A percentile compares a stretch with the other conserved stretches of the same genome.
Evolutionary conservation across 2,329 filamentous ascomycete genomes (phyloP).

Genomic region (Xylaria sp.): DNA sequence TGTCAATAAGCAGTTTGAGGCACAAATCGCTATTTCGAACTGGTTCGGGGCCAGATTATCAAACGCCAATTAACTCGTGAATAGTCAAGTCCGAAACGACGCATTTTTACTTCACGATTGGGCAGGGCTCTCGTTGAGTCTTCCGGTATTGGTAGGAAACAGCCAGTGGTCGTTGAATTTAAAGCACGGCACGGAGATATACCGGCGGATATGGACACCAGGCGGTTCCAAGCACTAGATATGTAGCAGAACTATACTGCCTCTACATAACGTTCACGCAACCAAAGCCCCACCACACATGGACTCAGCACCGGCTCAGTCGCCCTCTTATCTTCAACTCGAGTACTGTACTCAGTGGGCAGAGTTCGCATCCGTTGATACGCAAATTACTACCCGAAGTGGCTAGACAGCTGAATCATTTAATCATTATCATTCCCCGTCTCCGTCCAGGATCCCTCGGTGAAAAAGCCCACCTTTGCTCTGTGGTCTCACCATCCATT

Average conservation of each 20-base stretch:
- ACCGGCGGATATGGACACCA: not conserved
- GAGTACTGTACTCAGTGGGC: not conserved
- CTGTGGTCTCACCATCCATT: conserved; percentile 13
- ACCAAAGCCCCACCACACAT: not conserved
- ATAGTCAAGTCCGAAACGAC: not conserved
- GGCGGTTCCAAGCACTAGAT: conserved; percentile 5
- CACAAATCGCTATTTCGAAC: not conserved
- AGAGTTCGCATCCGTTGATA: not conserved
- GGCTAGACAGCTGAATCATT: conserved; percentile 24
- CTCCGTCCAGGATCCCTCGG: conserved; percentile 4
- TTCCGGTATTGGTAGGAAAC: not conserved
- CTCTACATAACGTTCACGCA: not conserved
- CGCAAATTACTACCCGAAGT: conserved; percentile 22
- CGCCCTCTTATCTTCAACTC: conserved; percentile 5
- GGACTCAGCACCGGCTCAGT: not conserved
- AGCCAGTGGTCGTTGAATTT: not conserved
- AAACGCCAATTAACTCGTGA: not conserved
- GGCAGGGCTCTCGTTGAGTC: not conserved
- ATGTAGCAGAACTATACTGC: conserved; percentile 1
- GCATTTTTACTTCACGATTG: not conserved
- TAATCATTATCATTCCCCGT: conserved; percentile 8
- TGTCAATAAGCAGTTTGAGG: not conserved
- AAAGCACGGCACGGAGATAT: not conserved
- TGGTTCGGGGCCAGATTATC: not conserved
- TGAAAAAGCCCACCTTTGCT: conserved; percentile 12